phyloP scores from a whole-genome alignment of 2,329 filamentous ascomycete genomes.

The Verticillium nubilum region DNA sequence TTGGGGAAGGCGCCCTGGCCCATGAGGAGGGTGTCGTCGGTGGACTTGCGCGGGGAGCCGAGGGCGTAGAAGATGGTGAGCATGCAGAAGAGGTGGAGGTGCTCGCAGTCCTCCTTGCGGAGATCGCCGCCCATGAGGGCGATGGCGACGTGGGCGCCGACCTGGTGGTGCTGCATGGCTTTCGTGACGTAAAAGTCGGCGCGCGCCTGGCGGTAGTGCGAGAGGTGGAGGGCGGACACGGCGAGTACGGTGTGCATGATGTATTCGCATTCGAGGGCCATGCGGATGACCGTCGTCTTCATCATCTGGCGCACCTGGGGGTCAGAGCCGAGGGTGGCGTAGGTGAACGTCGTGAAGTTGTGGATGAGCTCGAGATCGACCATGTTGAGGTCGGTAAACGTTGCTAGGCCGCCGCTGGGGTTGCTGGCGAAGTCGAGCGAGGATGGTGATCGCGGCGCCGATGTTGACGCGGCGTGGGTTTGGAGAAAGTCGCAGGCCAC shows the following conservation, averaged over 20 bases:
- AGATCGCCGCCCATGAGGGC: slow-evolving; percentile 9
- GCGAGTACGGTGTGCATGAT: slow-evolving; percentile 45
- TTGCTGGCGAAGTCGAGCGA: not conserved
- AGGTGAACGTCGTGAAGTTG: slow-evolving; percentile 45
- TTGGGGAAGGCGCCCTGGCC: slow-evolving; percentile 21
- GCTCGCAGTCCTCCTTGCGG: slow-evolving; percentile 15
- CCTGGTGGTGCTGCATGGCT: slow-evolving; percentile 12
- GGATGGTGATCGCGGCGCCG: not conserved
- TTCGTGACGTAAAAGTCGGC: slow-evolving; percentile 28
- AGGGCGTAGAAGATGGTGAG: slow-evolving; percentile 26
- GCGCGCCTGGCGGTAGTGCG: slow-evolving; percentile 29
- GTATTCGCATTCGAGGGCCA: slow-evolving; percentile 41
- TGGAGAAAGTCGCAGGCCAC: slow-evolving; percentile 19
- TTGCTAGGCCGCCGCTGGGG: not conserved
- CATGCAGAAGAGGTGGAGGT: slow-evolving; percentile 22
- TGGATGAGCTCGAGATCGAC: slow-evolving; percentile 47
- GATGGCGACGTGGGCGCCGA: slow-evolving; percentile 13
- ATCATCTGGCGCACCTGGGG: slow-evolving; percentile 37
- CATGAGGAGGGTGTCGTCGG: slow-evolving; percentile 22
- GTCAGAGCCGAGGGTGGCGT: slow-evolving; percentile 37
- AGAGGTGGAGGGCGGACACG: slow-evolving; percentile 43
- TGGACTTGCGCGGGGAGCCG: slow-evolving; percentile 20
- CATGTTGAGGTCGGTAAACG: slow-evolving; percentile 26
- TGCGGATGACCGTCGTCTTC: slow-evolving; percentile 37
- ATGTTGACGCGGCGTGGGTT: not conserved